phyloP scores from a whole-genome alignment of 371 early-diverging fungal species.

The Actinomortierella ambigua region DNA sequence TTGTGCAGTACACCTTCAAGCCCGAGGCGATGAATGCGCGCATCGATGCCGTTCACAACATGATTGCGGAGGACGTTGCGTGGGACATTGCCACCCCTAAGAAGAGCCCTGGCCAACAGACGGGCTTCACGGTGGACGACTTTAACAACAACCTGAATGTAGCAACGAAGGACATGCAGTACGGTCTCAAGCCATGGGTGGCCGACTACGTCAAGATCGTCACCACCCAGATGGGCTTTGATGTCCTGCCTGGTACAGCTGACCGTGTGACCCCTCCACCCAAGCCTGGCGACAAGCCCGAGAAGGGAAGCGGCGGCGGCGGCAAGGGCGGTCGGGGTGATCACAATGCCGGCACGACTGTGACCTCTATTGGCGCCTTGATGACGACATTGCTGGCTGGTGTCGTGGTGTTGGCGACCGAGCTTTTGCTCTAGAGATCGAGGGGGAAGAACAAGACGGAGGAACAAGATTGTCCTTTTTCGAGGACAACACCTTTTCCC shows the following conservation, averaged over 20 bases:
- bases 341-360: neutral
- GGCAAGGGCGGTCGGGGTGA: neutral
- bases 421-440: neutral
- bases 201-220: conserved; percentile 3
- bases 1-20: conserved; percentile 61
- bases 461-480: conserved; percentile 7
- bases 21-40: conserved; percentile 47
- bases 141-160: conserved; percentile 49
- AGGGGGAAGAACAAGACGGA: conserved; percentile 6
- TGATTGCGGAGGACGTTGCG: conserved; percentile 57
- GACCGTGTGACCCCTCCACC: conserved; percentile 38
- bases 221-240: conserved; percentile 16
- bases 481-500: neutral
- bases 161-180: conserved; percentile 33
- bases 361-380: neutral
- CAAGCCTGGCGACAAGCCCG: conserved; percentile 23
- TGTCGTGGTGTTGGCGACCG: neutral
- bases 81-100: conserved; percentile 53
- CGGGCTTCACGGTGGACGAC: conserved; percentile 48
- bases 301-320: conserved; percentile 21
- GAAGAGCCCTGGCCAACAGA: conserved; percentile 51
- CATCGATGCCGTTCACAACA: conserved; percentile 48
- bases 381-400: neutral
- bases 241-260: conserved; percentile 21
- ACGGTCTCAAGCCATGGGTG: conserved; percentile 39